Conservation (phyloP, 2,329 filamentous ascomycete genomes). For the Fusarium pseudocircinatum region DNA sequence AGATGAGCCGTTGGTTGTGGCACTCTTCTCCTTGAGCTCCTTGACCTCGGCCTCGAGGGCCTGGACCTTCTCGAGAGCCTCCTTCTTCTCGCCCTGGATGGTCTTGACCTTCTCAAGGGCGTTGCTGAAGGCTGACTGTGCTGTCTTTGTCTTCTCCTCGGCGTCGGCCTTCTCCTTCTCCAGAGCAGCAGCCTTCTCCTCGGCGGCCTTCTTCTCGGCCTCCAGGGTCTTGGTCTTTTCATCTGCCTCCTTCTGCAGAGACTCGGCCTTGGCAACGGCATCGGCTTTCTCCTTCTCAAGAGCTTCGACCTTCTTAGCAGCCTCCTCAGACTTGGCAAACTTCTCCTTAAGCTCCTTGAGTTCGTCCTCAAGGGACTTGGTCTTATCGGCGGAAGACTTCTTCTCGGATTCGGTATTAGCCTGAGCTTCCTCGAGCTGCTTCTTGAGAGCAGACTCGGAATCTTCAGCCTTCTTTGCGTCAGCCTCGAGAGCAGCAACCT, state of each 20-base stretch:
- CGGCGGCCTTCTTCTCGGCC: conserved; percentile 8
- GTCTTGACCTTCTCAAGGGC: conserved; percentile 20
- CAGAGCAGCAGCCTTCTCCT: background rate
- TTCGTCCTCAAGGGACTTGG: conserved; percentile 28
- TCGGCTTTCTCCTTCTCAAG: conserved; percentile 31
- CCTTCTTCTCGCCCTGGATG: conserved; percentile 27
- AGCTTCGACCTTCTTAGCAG: conserved; percentile 14
- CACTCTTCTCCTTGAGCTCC: conserved; percentile 32
- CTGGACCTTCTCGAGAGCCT: conserved; percentile 30
- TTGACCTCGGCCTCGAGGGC: conserved; percentile 34
- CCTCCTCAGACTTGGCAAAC: conserved; percentile 24
- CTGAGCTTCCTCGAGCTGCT: conserved; percentile 35
- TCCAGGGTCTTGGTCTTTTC: conserved; percentile 16
- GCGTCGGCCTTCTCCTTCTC: conserved; percentile 27
- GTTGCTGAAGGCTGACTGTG: conserved; percentile 20
- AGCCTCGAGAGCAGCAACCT: conserved; percentile 5
- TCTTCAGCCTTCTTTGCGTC: conserved; percentile 15
- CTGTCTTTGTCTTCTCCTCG: conserved; percentile 27
- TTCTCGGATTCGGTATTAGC: conserved; percentile 23
- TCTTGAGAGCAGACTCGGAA: conserved; percentile 26
- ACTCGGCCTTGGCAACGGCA: conserved; percentile 13
- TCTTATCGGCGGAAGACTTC: conserved; percentile 31
- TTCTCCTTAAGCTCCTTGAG: conserved; percentile 34
- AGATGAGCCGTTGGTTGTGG: conserved; percentile 25
- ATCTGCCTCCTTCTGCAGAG: conserved; percentile 2